These are phyloP conservation scores for Cutaneotrichosporon dermatis DNA, from an alignment of 1,284 basidiomycete genomes.

Conservation along the genomic window DNA sequence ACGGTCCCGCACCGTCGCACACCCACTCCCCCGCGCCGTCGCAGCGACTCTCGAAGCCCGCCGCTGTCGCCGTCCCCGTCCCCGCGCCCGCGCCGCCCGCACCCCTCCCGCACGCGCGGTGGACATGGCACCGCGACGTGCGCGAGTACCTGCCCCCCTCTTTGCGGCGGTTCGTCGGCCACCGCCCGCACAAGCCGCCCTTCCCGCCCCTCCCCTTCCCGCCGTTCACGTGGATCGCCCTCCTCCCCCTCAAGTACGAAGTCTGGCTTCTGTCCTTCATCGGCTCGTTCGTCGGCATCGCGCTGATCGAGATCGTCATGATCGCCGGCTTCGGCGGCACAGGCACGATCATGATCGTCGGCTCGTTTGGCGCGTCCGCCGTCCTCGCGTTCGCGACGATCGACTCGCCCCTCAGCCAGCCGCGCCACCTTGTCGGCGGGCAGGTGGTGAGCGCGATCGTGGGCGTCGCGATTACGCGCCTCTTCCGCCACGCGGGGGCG, in stretches of 20 bases:
- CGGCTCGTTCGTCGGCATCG: slow-evolving; percentile 58
- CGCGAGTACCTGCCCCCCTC: slow-evolving; percentile 24
- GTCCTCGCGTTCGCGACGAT: slow-evolving; percentile 59
- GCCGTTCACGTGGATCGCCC: slow-evolving; percentile 37
- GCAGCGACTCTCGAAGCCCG: neutral
- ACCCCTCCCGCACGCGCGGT: neutral
- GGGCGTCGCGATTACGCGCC: slow-evolving; percentile 57
- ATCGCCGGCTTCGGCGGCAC: slow-evolving; percentile 23
- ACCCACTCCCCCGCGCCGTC: neutral
- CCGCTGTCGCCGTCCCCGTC: neutral
- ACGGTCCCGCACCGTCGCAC: neutral
- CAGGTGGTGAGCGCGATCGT: slow-evolving; percentile 57
- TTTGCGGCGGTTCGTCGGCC: slow-evolving; percentile 30
- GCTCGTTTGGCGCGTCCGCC: slow-evolving; percentile 59
- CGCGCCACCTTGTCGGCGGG: slow-evolving; percentile 58
- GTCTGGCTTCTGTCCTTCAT: slow-evolving; percentile 54
- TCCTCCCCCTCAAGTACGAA: slow-evolving; percentile 50
- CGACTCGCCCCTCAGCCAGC: slow-evolving; percentile 60
- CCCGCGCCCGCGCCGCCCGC: neutral
- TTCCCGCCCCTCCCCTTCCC: slow-evolving; percentile 30
- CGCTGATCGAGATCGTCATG: slow-evolving; percentile 58
- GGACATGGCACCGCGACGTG: slow-evolving; percentile 20
- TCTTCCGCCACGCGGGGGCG: slow-evolving; percentile 52
- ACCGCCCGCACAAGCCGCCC: slow-evolving; percentile 24
- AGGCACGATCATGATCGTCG: slow-evolving; percentile 47